phyloP scores from a whole-genome alignment of 208 protist species.

The Leptomonas pyrrhocoris region DNA sequence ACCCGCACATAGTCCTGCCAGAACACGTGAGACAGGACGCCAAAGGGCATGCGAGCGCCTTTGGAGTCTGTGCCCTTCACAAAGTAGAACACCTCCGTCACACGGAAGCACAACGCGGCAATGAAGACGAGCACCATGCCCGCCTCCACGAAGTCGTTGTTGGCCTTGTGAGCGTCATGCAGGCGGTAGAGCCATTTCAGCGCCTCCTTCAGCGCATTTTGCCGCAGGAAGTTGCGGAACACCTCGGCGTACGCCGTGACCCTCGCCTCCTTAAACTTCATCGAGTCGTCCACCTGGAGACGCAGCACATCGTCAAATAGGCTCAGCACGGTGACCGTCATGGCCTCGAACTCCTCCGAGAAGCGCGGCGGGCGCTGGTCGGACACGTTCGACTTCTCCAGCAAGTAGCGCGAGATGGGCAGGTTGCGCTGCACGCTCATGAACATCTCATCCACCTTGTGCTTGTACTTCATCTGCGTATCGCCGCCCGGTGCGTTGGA shows the following conservation, averaged over 20 bases:
- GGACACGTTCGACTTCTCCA: slow-evolving; percentile 40
- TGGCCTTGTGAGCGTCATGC: slow-evolving; percentile 79
- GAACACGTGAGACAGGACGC: slow-evolving; percentile 73
- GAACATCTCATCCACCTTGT: slow-evolving; percentile 53
- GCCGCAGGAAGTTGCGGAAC: slow-evolving; percentile 78
- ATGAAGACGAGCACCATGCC: slow-evolving; percentile 89
- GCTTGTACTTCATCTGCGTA: slow-evolving; percentile 58
- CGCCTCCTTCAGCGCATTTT: slow-evolving; percentile 80
- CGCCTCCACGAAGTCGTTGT: slow-evolving; percentile 76
- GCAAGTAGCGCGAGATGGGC: slow-evolving; percentile 63
- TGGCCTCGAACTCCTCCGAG: slow-evolving; percentile 70
- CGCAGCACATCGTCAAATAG: slow-evolving; percentile 86
- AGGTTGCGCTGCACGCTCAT: slow-evolving; percentile 65
- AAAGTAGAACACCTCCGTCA: slow-evolving; percentile 88
- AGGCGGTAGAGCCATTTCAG: slow-evolving; percentile 87
- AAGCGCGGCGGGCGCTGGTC: slow-evolving; percentile 51
- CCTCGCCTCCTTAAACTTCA: slow-evolving; percentile 84
- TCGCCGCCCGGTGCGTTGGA: slow-evolving; percentile 56
- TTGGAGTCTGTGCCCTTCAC: slow-evolving; percentile 67
- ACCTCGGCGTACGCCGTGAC: slow-evolving; percentile 84
- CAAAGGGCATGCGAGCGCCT: slow-evolving; percentile 78
- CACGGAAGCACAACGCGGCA: slow-evolving; percentile 80
- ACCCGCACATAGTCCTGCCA: slow-evolving; percentile 93
- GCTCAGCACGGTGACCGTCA: slow-evolving; percentile 73
- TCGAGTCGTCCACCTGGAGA: slow-evolving; percentile 72